A percentile compares a stretch with the other conserved stretches of the same genome.
phyloP scores from a whole-genome alignment of 371 early-diverging fungal species.

The Apophysomyces ossiformis region DNA sequence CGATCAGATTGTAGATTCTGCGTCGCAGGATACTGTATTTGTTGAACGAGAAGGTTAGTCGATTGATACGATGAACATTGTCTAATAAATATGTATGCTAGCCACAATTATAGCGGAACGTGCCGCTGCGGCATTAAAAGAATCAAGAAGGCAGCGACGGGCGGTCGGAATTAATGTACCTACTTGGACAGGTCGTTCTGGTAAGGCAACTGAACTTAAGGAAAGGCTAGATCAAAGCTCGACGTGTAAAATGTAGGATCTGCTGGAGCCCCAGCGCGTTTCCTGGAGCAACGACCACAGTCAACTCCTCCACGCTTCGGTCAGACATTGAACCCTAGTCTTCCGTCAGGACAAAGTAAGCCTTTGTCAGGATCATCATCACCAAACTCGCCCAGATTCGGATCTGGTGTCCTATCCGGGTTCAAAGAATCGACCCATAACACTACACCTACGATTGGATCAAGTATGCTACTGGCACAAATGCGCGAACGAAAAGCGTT shows the following conservation, averaged over 20 bases:
- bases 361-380: slow-evolving; percentile 3
- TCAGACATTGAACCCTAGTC: slow-evolving; percentile 31
- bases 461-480: slow-evolving; percentile 46
- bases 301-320: slow-evolving; percentile 56
- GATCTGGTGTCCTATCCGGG: slow-evolving; percentile 45
- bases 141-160: slow-evolving; percentile 23
- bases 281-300: slow-evolving; percentile 14
- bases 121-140: slow-evolving; percentile 58
- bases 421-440: slow-evolving; percentile 27
- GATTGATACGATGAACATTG: neutral
- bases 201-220: slow-evolving; percentile 18
- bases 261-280: slow-evolving; percentile 59
- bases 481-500: slow-evolving; percentile 55
- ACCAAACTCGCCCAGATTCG: slow-evolving; percentile 29
- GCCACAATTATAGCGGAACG: slow-evolving; percentile 58
- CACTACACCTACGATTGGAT: slow-evolving; percentile 21
- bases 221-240: neutral
- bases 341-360: slow-evolving; percentile 14
- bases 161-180: slow-evolving; percentile 56
- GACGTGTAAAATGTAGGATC: slow-evolving; percentile 14
- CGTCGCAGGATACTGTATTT: slow-evolving; percentile 64
- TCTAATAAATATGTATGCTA: slow-evolving; percentile 18
- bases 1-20: slow-evolving; percentile 81
- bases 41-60: slow-evolving; percentile 77
- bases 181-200: slow-evolving; percentile 75